Base-by-base conservation (phyloP, 23 red algal species). In the Gracilaria caudata region DNA sequence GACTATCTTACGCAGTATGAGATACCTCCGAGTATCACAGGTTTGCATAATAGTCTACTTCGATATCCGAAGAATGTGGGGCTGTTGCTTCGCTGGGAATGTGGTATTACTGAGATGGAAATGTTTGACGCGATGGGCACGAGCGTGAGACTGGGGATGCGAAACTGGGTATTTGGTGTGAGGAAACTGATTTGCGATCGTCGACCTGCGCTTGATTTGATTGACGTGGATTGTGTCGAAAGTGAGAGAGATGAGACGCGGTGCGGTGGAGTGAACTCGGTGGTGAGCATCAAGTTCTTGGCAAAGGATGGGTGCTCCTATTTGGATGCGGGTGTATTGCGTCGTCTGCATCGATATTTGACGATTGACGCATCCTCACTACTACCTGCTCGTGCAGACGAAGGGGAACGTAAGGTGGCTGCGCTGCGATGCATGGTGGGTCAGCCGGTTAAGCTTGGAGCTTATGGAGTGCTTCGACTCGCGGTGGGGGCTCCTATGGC, bases 81-180 rank as follows among this genome's bases (percentile, higher is more conserved):
- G 33, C 65, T 95, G 44, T 59, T 95, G 37, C 63, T 95, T 35
- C 82, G 93, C 12, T 95, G 93, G 93, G 82, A 68, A 34, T 95
- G 93, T 82, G 93, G 86, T 28, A 74, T 95, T n/a, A 85, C 83
- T 1, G 93, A 95, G 34, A 95, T 95, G 93, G 93, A 95, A 43
- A 80, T 90, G 81, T 90, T 82, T 64, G 80, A 65, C 11, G 72
- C 83, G 47, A 74, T 80, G 86, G 79, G 84, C 0, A 59, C 60
- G 28, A 65, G 82, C 60, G 79, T 87, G 9, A 79, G 43, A 12
- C 0, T 77, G 0, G 77, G 57, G 30, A 90, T 83, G 35, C 74
- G 76, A 49, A 78, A 79, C 20, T 95, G 79, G 81, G 73, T 90
- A 14, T 47, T 56, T 4, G 47, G 64, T 9, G 75, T 84, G 9